These are phyloP conservation scores for Mucor piriformis DNA, from an alignment of 371 early-diverging fungal species.

Conservation along the genomic window DNA sequence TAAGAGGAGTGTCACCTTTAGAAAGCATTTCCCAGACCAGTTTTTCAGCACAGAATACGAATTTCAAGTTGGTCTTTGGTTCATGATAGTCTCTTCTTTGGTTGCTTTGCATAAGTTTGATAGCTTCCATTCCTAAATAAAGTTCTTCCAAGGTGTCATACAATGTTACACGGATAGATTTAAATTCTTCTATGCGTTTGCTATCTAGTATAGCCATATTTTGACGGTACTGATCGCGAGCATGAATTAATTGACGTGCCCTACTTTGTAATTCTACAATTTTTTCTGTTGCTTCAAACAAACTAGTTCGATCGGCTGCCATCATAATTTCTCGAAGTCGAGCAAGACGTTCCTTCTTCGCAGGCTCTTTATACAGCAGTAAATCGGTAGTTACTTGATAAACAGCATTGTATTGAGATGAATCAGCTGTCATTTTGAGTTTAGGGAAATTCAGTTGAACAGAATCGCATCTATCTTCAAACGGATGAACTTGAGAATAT, in stretches of 20 bases:
- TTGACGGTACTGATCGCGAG: slow-evolving; percentile 40
- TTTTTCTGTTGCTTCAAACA: slow-evolving; percentile 57
- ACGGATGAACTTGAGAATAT: slow-evolving; percentile 40
- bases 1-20: slow-evolving; percentile 52
- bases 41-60: slow-evolving; percentile 37
- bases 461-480: slow-evolving; percentile 63
- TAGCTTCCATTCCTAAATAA: slow-evolving; percentile 71
- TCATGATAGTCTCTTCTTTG: slow-evolving; percentile 39
- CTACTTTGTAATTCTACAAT: slow-evolving; percentile 71
- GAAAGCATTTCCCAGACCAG: slow-evolving; percentile 64
- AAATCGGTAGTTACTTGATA: slow-evolving; percentile 78
- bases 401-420: slow-evolving; percentile 73
- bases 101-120: slow-evolving; percentile 58
- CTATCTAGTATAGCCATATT: slow-evolving; percentile 29
- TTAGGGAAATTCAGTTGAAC: slow-evolving; percentile 70
- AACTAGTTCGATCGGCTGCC: slow-evolving; percentile 64
- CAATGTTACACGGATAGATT: slow-evolving; percentile 29
- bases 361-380: slow-evolving; percentile 82
- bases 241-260: slow-evolving; percentile 45
- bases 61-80: slow-evolving; percentile 43
- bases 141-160: slow-evolving; percentile 61
- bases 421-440: slow-evolving; percentile 68
- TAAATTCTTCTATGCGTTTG: slow-evolving; percentile 35
- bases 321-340: slow-evolving; percentile 76
- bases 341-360: slow-evolving; percentile 69